phyloP scores from a whole-genome alignment of 371 early-diverging fungal species.

The Chytridium lagenaria region DNA sequence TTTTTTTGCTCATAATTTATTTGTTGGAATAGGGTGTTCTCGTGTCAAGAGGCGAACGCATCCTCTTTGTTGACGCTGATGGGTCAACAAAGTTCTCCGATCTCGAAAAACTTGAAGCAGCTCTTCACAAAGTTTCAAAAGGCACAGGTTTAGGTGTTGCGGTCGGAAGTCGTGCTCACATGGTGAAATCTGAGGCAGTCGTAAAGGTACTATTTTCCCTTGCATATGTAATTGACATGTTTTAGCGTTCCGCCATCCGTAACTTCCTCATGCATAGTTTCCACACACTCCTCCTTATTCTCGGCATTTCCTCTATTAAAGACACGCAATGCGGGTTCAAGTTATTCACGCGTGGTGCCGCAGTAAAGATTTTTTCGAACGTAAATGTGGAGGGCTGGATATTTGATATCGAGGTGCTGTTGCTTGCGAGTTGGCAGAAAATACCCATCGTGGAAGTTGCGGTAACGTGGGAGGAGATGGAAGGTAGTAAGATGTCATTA shows the following conservation, averaged over 20 bases:
- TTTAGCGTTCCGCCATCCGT: constrained; percentile 83
- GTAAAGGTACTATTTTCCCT: constrained; percentile 73
- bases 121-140: constrained; percentile 46
- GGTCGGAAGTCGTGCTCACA: constrained; percentile 89
- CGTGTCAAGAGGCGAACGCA: constrained; percentile 72
- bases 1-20: not conserved
- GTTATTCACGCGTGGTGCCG: constrained; percentile 82
- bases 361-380: constrained; percentile 77
- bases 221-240: not conserved
- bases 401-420: constrained; percentile 93
- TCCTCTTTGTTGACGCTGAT: constrained; percentile 96
- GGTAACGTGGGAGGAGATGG: constrained; percentile 95
- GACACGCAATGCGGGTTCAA: constrained; percentile 99
- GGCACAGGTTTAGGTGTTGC: constrained; percentile 68
- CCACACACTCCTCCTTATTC: constrained; percentile 81
- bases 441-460: constrained; percentile 88
- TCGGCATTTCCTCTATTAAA: constrained; percentile 79
- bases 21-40: constrained; percentile 80
- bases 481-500: constrained; percentile 89
- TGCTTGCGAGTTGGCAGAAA: constrained; percentile 69
- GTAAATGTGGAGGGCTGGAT: constrained; percentile 97
- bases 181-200: constrained; percentile 88
- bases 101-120: constrained; percentile 64
- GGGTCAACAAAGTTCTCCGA: constrained; percentile 92
- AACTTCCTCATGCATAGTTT: constrained; percentile 92